These are phyloP conservation scores for Neopestalotiopsis sp. DNA, from an alignment of 2,329 filamentous ascomycete species.

Conservation along the genomic window DNA sequence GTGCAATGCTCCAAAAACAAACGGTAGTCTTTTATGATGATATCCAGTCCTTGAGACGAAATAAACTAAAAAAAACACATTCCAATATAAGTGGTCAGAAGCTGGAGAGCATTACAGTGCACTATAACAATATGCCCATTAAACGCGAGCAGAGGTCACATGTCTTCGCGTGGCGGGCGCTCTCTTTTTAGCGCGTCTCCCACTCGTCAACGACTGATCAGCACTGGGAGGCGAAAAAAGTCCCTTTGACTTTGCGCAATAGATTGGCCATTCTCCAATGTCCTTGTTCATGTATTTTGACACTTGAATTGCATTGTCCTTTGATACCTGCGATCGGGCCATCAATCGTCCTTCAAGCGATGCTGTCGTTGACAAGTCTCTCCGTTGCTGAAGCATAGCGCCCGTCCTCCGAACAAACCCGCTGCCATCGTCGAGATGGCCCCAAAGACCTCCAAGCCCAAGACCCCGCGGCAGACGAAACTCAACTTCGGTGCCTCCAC, in stretches of 20 bases:
- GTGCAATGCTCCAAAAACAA: no score
- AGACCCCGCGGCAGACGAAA: slow-evolving; percentile 30
- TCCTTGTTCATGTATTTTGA: not conserved
- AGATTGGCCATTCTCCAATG: not conserved
- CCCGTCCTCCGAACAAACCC: not conserved
- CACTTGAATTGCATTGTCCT: not conserved
- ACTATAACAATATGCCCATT: not conserved
- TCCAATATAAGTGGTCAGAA: no score
- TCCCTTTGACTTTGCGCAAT: not conserved
- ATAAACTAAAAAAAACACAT: no score
- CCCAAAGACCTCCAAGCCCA: slow-evolving; percentile 16
- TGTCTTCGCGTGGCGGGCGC: not conserved
- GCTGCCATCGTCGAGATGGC: slow-evolving; percentile 1
- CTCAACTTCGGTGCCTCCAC: slow-evolving; percentile 32
- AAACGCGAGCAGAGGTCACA: not conserved
- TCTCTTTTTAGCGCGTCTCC: not conserved
- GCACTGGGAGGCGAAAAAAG: not conserved
- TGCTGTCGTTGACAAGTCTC: not conserved
- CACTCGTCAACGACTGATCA: not conserved
- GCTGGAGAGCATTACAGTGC: no score
- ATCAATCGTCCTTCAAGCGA: not conserved
- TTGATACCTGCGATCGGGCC: no score
- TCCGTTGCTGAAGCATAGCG: not conserved
- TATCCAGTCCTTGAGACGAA: no score
- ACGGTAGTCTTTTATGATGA: no score